Conservation (phyloP, 768 basidiomycete genomes). For the Lepiota subincarnata region DNA sequence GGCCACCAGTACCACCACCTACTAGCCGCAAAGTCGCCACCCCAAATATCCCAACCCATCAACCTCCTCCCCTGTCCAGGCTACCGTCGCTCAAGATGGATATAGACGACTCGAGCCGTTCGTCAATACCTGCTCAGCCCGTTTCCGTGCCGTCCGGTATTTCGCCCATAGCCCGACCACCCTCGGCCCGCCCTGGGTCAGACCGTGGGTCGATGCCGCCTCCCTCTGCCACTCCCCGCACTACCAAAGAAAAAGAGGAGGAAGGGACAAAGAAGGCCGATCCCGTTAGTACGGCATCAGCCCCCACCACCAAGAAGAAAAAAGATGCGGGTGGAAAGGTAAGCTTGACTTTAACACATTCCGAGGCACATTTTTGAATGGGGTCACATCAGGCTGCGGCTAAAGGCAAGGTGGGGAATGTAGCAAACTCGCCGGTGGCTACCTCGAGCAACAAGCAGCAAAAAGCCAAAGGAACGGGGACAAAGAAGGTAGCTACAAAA, state of each 20-base stretch:
- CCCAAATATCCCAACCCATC: constrained; percentile 1
- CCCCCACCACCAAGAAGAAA: constrained; percentile 37
- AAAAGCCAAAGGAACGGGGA: not conserved
- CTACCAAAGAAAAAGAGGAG: constrained; percentile 27
- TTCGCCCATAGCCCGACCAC: constrained; percentile 14
- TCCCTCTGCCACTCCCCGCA: constrained; percentile 28
- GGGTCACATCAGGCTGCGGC: constrained; percentile 9
- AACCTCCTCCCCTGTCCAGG: not conserved
- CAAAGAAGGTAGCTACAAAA: constrained; percentile 2
- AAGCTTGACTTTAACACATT: constrained; percentile 14
- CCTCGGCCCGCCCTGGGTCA: constrained; percentile 24
- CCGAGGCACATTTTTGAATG: constrained; percentile 5
- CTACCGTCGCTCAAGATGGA: constrained; percentile 5
- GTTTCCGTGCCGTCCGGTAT: constrained; percentile 8
- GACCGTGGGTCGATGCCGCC: constrained; percentile 63
- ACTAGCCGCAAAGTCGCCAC: constrained; percentile 6
- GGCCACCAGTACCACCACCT: constrained; percentile 19
- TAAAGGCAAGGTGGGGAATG: constrained; percentile 21
- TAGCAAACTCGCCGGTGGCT: constrained; percentile 19
- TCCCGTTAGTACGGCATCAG: constrained; percentile 13
- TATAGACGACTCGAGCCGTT: not conserved
- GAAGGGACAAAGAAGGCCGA: constrained; percentile 19
- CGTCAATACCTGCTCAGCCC: constrained; percentile 10
- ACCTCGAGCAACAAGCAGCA: constrained; percentile 7
- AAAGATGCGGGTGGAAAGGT: constrained; percentile 33